Conservation (phyloP, 169 alveolate species). For the Plasmodium falciparum region DNA sequence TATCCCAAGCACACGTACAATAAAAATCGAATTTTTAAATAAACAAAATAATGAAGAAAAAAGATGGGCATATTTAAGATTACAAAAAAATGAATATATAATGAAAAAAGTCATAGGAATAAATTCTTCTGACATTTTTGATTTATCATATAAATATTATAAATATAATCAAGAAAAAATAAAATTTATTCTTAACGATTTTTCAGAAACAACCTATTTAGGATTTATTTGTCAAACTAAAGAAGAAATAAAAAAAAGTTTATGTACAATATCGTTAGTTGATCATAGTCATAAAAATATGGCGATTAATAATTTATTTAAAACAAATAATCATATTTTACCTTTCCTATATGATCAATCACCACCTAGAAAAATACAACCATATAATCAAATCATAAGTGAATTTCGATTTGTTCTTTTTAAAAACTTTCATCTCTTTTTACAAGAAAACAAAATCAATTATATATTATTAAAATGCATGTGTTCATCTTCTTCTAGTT, state of each 20-base stretch:
- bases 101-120: conserved; percentile 26
- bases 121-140: conserved; percentile 31
- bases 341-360: conserved; percentile 12
- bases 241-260: not conserved
- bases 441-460: conserved; percentile 24
- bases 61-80: conserved; percentile 15
- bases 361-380: not conserved
- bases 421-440: conserved; percentile 4
- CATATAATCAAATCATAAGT: not conserved
- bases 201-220: conserved; percentile 34
- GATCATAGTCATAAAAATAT: conserved; percentile 1
- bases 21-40: conserved; percentile 31
- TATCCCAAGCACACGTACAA: conserved; percentile 22
- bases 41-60: not conserved
- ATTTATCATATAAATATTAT: conserved; percentile 33
- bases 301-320: not conserved
- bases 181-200: conserved; percentile 28
- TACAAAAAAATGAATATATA: conserved; percentile 16
- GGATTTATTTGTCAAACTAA: conserved; percentile 55
- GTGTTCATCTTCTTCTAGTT: not conserved
- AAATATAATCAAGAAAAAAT: conserved; percentile 19
- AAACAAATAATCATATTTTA: not conserved
- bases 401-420: conserved; percentile 43
- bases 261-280: conserved; percentile 9
- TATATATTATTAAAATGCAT: conserved; percentile 23